Evolutionary conservation across 2,329 filamentous ascomycete genomes (phyloP), one percentile per base, ranked within the genome.

Genomic region (Exophiala lecanii-corni): DNA sequence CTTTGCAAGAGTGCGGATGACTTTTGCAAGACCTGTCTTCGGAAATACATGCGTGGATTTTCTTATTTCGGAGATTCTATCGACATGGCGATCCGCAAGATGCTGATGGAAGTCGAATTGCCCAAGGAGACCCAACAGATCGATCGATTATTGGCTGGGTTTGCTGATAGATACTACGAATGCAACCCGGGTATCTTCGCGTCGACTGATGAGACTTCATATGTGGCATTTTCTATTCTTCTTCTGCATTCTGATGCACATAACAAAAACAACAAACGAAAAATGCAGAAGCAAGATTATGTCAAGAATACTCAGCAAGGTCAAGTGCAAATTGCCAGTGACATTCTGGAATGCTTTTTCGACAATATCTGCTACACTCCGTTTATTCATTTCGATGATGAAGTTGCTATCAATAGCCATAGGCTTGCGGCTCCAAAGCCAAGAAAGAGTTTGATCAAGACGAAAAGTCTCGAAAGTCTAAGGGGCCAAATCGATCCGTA

Each of bases 211-310:
- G 88, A 96, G 66, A 89, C 92, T n/a, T 96, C 97, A 63, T 95
- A 97, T 58, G 91, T 97, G 52, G 89, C 91, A 12, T 98, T 98
- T 61, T 97, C 91, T 2, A 81, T 98, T 43, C 78, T 98, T 47
- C 96, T 98, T 55, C 73, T 98, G 23, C 92, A 98, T 58, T 97
- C 92, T 0, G 92, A 98, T 61, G 87, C 94, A n/a, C 97, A 97
- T 78, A 98, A 98, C 73, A 95, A 94, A 67, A 98, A 97, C 71
- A 97, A 97, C 70, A 97, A 97, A 69, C 79, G 92, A 64, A 98
- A 98, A 67, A 98, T 98, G 92, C 89, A 94, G 60, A 94, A 94
- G 61, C 70, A 77, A 1, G 92, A 97, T 59, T 98, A 98, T 65
- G 75, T 97, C 55, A 96, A 94, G 65, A 97, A 97, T 62, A 94